These are phyloP conservation scores for Serpula lacrymans DNA, from an alignment of 768 basidiomycete species.

Conservation along the genomic window DNA sequence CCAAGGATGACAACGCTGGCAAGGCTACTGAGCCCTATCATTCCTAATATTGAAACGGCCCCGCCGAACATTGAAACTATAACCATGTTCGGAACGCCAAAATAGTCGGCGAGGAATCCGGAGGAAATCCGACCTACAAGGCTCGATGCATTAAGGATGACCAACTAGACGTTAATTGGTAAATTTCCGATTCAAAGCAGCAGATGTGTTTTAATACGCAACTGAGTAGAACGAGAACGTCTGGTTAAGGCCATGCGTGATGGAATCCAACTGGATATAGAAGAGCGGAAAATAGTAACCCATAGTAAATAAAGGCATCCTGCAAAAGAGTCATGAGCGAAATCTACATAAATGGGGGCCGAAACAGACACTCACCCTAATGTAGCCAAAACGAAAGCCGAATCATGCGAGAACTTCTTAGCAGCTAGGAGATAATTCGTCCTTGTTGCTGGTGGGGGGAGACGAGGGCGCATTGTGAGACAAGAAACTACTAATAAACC, in stretches of 20 bases:
- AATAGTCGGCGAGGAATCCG: constrained; percentile 37
- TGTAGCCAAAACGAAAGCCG: constrained; percentile 24
- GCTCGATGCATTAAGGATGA: constrained; percentile 54
- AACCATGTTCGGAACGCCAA: constrained; percentile 38
- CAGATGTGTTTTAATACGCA: constrained; percentile 14
- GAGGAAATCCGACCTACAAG: constrained; percentile 54
- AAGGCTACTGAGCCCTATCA: constrained; percentile 40
- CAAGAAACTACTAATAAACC: constrained; percentile 38
- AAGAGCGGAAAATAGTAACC: constrained; percentile 56
- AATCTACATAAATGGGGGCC: too few relatives aligned
- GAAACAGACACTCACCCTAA: constrained; percentile 26
- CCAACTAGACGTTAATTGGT: constrained; percentile 32
- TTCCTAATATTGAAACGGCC: constrained; percentile 41
- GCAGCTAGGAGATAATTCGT: constrained; percentile 16
- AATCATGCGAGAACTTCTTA: constrained; percentile 20
- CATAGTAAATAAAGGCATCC: constrained; percentile 29
- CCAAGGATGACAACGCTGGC: constrained; percentile 40
- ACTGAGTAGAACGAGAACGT: constrained; percentile 60
- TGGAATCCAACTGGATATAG: constrained; percentile 56
- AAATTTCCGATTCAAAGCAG: neutral
- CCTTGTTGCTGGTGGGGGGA: constrained; percentile 28
- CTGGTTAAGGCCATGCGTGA: constrained; percentile 41
- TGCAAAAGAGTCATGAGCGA: constrained; percentile 4
- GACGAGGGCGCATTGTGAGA: constrained; percentile 38
- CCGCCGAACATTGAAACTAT: constrained; percentile 36